These are phyloP conservation scores for Xylaria grammica DNA, from an alignment of 495 filamentous ascomycete species.

Conservation along the genomic window DNA sequence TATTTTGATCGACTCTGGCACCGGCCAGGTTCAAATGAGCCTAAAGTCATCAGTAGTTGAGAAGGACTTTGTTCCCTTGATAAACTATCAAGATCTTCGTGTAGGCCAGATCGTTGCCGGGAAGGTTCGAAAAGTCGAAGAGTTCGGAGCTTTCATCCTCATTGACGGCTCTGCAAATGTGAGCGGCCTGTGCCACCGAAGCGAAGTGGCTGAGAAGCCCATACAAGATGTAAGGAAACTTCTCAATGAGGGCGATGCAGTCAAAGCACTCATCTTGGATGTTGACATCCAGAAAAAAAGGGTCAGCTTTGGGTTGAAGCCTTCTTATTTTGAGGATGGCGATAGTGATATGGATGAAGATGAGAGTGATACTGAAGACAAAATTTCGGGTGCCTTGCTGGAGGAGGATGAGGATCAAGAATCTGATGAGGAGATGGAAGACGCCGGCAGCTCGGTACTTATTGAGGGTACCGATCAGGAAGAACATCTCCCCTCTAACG, in stretches of 20 bases:
- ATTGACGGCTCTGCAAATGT: conserved; percentile 83
- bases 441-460: conserved; percentile 60
- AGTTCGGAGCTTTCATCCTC: conserved; percentile 92
- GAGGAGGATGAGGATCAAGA: conserved; percentile 49
- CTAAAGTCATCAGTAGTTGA: conserved; percentile 84
- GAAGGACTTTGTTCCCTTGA: conserved; percentile 71
- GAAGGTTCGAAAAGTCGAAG: conserved; percentile 88
- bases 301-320: conserved; percentile 89
- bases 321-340: conserved; percentile 81
- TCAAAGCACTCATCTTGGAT: conserved; percentile 86
- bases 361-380: conserved; percentile 49
- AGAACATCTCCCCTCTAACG: conserved; percentile 45
- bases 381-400: conserved; percentile 53
- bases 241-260: conserved; percentile 84
- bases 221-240: conserved; percentile 81
- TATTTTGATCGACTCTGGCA: conserved; percentile 63
- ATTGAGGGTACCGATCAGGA: conserved; percentile 51
- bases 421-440: conserved; percentile 50
- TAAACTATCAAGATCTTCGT: conserved; percentile 73
- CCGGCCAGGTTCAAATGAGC: conserved; percentile 81
- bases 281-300: conserved; percentile 73
- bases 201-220: conserved; percentile 81
- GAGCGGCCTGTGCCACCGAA: conserved; percentile 89
- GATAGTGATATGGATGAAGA: conserved; percentile 58
- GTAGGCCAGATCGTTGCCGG: conserved; percentile 82